Evolutionary conservation across 345 rosid genomes (phyloP).

Genomic region (Gossypium herbaceum): DNA sequence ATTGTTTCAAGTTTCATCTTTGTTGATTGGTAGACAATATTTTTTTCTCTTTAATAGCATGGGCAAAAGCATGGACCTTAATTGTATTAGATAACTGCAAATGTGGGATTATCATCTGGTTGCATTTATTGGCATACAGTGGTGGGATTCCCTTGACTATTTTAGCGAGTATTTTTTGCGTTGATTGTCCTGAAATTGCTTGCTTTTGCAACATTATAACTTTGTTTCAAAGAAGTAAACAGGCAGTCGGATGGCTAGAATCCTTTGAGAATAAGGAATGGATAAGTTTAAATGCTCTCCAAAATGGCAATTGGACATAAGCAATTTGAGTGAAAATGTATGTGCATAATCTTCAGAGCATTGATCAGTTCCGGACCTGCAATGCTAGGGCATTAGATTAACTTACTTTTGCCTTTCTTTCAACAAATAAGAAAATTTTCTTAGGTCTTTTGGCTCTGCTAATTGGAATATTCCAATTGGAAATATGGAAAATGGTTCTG

Average conservation of each 20-base stretch:
- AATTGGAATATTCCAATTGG: background rate
- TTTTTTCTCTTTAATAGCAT: conserved; percentile 1
- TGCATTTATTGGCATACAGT: background rate
- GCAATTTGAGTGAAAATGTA: background rate
- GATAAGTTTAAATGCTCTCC: background rate
- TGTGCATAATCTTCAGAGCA: background rate
- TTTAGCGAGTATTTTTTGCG: background rate
- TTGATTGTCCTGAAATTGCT: background rate
- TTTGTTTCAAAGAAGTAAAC: background rate
- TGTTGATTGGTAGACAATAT: background rate
- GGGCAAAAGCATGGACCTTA: background rate
- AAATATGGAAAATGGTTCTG: background rate
- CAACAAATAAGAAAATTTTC: background rate
- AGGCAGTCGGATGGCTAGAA: background rate
- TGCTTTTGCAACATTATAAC: background rate
- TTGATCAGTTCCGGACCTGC: background rate
- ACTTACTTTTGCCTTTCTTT: background rate
- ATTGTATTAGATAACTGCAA: background rate
- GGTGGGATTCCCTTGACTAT: background rate
- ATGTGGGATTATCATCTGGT: background rate
- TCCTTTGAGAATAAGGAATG: background rate
- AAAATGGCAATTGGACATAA: background rate
- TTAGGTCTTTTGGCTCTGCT: background rate
- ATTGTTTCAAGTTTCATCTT: background rate
- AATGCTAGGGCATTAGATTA: background rate